Evolutionary conservation across 2,329 filamentous ascomycete genomes (phyloP).

Genomic region (Ceratocystis lukuohia): DNA sequence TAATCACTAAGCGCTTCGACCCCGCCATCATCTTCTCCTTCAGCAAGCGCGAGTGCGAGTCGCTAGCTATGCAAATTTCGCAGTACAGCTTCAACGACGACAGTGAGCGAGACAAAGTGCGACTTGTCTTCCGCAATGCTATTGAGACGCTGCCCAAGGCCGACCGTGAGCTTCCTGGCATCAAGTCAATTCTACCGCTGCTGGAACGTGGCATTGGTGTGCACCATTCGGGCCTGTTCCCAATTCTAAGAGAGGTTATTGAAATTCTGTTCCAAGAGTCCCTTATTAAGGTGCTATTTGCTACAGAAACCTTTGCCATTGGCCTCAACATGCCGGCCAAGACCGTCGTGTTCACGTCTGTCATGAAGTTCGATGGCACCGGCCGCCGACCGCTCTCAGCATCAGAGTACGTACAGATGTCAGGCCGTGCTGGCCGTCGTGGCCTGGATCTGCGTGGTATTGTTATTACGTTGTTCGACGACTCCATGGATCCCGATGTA

Average conservation of each 20-base stretch:
- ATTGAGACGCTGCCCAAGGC: constrained; percentile 87
- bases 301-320: constrained; percentile 97
- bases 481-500: constrained; percentile 87
- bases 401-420: constrained; percentile 98
- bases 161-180: constrained; percentile 78
- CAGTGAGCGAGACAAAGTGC: constrained; percentile 86
- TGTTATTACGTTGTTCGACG: constrained; percentile 98
- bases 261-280: constrained; percentile 98
- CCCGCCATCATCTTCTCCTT: constrained; percentile 99
- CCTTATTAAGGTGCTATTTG: constrained; percentile 93
- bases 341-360: constrained; percentile 96
- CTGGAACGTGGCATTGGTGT: constrained; percentile 87
- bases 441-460: constrained; percentile 96
- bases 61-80: constrained; percentile 74
- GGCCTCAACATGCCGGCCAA: constrained; percentile 98
- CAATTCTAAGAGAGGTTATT: constrained; percentile 95
- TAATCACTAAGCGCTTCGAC: constrained; percentile 93
- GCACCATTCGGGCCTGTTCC: constrained; percentile 88
- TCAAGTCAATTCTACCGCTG: constrained; percentile 77
- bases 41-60: constrained; percentile 93
- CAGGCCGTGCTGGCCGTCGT: constrained; percentile 87
- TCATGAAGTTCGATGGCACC: constrained; percentile 86
- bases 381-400: constrained; percentile 72
- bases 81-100: constrained; percentile 89
- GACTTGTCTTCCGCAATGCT: constrained; percentile 84